Conservation (phyloP, 2,329 filamentous ascomycete species). For the Knoxdaviesia proteae region DNA sequence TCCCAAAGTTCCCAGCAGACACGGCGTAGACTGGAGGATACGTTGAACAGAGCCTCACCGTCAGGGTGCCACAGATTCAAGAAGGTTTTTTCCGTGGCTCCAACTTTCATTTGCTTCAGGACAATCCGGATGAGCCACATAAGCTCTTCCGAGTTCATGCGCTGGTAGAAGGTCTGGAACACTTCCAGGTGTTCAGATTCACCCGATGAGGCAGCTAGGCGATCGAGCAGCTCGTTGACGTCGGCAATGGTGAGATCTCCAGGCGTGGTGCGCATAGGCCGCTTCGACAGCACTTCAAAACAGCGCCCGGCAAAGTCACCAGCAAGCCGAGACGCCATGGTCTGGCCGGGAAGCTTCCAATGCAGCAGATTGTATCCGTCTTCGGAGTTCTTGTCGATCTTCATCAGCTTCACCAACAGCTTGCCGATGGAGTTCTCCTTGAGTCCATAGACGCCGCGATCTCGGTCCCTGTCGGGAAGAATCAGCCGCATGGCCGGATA, state of each 20-base stretch:
- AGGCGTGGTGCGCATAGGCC: slow-evolving; percentile 51
- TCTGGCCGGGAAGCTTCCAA: slow-evolving; percentile 75
- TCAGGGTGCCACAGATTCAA: slow-evolving; percentile 68
- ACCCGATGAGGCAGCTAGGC: slow-evolving; percentile 50
- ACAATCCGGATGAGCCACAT: slow-evolving; percentile 92
- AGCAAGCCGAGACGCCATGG: slow-evolving; percentile 40
- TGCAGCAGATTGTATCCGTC: slow-evolving; percentile 71
- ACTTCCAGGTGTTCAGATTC: slow-evolving; percentile 73
- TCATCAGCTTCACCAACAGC: slow-evolving; percentile 76
- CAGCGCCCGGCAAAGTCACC: slow-evolving; percentile 88
- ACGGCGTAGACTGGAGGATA: slow-evolving; percentile 71
- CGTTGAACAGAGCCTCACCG: slow-evolving; percentile 60
- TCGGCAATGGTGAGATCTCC: slow-evolving; percentile 73
- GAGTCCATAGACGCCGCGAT: slow-evolving; percentile 78
- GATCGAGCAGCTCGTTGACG: slow-evolving; percentile 71
- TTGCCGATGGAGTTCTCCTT: slow-evolving; percentile 87
- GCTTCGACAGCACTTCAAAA: slow-evolving; percentile 66
- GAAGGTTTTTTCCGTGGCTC: slow-evolving; percentile 73
- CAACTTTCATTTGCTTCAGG: slow-evolving; percentile 52
- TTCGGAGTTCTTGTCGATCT: slow-evolving; percentile 76
- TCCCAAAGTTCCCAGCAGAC: slow-evolving; percentile 91
- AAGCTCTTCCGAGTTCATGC: slow-evolving; percentile 85
- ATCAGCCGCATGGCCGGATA: slow-evolving; percentile 86
- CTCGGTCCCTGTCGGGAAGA: slow-evolving; percentile 77
- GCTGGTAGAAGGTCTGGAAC: slow-evolving; percentile 63